phyloP scores from a whole-genome alignment of 2,329 filamentous ascomycete genomes.

The Chalara sp. region DNA sequence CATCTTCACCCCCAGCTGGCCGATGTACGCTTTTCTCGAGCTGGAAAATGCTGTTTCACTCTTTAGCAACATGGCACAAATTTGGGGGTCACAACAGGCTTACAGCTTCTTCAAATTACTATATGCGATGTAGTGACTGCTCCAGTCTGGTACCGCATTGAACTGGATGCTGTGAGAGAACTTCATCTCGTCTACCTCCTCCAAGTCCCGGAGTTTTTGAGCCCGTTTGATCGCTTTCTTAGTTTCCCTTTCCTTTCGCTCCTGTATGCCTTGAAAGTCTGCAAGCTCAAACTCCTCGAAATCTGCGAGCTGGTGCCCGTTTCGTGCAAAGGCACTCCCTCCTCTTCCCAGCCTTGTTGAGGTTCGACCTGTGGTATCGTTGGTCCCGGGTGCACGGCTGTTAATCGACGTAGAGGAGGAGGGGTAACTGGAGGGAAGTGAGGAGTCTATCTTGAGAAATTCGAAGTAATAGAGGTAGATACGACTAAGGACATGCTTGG shows the following conservation, averaged over 20 bases:
- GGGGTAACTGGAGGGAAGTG: too few species aligned
- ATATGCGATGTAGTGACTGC: conserved; percentile 94
- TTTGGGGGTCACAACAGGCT: conserved; percentile 29
- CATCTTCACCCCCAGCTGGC: conserved; percentile 51
- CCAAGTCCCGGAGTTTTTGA: conserved; percentile 63
- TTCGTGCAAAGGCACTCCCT: conserved; percentile 11
- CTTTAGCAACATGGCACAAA: conserved; percentile 4
- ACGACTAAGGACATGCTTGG: too few species aligned
- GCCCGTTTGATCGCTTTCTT: conserved; percentile 35
- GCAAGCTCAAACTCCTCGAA: conserved; percentile 24
- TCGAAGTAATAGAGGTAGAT: too few species aligned
- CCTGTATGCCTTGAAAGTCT: conserved; percentile 19
- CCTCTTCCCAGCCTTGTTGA: conserved; percentile 18
- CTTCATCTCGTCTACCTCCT: conserved; percentile 87
- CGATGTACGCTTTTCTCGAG: conserved; percentile 81
- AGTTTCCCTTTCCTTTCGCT: conserved; percentile 4
- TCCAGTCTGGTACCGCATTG: conserved; percentile 99
- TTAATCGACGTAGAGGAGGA: neutral
- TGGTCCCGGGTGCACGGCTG: conserved; percentile 1
- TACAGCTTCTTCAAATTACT: conserved; percentile 98
- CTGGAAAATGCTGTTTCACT: conserved; percentile 68
- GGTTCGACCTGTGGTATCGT: conserved; percentile 7
- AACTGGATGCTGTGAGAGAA: conserved; percentile 99
- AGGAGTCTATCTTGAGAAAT: too few species aligned
- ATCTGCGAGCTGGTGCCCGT: conserved; percentile 6